Conservation (phyloP, 1,284 basidiomycete species). For the Phellinidium pouzarii region DNA sequence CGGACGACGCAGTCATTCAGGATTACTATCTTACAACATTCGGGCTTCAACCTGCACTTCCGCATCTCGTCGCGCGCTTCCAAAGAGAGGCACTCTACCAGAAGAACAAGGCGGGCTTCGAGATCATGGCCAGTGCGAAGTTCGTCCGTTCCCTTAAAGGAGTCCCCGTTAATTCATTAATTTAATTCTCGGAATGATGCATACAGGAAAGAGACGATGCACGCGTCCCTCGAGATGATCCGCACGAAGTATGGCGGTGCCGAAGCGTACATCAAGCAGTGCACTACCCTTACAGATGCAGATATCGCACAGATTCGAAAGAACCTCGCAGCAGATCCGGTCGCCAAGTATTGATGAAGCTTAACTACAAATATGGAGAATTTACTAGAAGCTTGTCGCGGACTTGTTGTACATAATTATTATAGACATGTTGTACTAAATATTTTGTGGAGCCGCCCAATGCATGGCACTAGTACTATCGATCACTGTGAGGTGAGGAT, state of each 20-base stretch:
- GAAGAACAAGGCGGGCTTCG: constrained; percentile 33
- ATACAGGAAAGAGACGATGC: constrained; percentile 35
- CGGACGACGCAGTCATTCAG: constrained; percentile 33
- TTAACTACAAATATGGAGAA: background rate
- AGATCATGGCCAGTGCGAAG: constrained; percentile 34
- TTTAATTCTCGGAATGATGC: too few species aligned
- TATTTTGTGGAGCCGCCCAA: too few species aligned
- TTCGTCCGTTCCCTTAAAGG: constrained; percentile 22
- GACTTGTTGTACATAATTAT: background rate
- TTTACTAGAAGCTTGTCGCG: background rate
- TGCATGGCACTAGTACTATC: too few species aligned
- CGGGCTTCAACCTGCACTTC: constrained; percentile 32
- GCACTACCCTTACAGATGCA: constrained; percentile 28
- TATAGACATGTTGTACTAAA: too few species aligned
- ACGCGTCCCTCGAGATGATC: constrained; percentile 29
- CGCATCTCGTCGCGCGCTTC: constrained; percentile 30
- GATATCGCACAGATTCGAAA: constrained; percentile 30
- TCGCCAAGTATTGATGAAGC: background rate
- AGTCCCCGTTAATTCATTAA: too few species aligned
- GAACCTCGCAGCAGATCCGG: constrained; percentile 20
- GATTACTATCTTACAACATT: constrained; percentile 38
- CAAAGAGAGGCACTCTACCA: constrained; percentile 28
- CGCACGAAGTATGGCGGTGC: constrained; percentile 32
- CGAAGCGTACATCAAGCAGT: constrained; percentile 29
- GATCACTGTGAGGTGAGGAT: too few species aligned